Base-by-base conservation (phyloP, 1,284 basidiomycete genomes). In the Apiotrichum porosum region DNA sequence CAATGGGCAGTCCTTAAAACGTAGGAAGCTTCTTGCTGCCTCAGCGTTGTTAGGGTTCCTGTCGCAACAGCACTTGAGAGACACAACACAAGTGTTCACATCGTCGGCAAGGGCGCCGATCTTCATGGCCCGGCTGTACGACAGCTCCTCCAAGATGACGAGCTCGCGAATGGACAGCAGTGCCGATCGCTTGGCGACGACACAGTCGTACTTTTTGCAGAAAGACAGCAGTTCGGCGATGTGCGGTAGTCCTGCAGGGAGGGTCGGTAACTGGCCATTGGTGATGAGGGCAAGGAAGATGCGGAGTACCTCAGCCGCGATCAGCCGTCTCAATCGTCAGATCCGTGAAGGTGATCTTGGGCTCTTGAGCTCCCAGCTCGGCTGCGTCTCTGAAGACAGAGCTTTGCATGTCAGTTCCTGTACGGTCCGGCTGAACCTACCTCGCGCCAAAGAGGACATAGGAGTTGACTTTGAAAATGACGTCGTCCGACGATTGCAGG, bases 401-500 rank as follows among this genome's bases (percentile, higher is more conserved):
- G 35, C 35, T n/a, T n/a, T 37, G 21, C 13, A 10, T n/a, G n/a
- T n/a, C n/a, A n/a, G n/a, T n/a, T n/a, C 9, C n/a, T n/a, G n/a
- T n/a, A n/a, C n/a, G n/a, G n/a, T n/a, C n/a, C n/a, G 9, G 10
- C 4, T 10, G 19, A 23, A 18, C 45, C 18, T 9, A 47, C 46
- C 39, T 47, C 8, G 46, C 46, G 4, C 34, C 34, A 23, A 37
- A 22, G 2, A 37, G 21, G 21, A 9, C 14, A 4, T 37, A 37
- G 18, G 39, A 37, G 19, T 41, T 9, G 14, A 47, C 24, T 21
- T 37, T 35, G 33, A 49, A 49, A 5, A 8, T 5, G 3, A 40
- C 42, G 1, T 22, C 15, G 34, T 49, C 47, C 3, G 37, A 43
- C 8, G 47, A 49, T 22, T 44, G 32, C 18, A 49, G 47, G 12